These are phyloP conservation scores for Mycena haematopus DNA, from an alignment of 768 basidiomycete species.

Conservation along the genomic window DNA sequence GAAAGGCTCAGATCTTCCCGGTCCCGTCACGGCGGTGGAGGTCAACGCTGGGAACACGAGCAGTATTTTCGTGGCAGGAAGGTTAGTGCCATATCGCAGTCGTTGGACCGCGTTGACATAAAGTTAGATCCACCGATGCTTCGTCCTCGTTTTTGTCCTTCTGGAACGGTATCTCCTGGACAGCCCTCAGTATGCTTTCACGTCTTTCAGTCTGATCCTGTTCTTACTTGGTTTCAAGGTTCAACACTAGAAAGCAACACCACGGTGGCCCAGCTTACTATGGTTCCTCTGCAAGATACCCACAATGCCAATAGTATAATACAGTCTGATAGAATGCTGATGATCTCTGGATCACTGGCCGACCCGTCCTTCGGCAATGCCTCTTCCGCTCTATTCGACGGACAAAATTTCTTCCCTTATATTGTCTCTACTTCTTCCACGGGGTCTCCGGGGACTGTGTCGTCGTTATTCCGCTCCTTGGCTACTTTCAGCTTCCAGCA, in stretches of 20 bases:
- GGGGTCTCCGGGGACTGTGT: slow-evolving; percentile 73
- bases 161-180: slow-evolving; percentile 88
- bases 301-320: slow-evolving; percentile 75
- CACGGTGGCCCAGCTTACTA: slow-evolving; percentile 79
- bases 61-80: slow-evolving; percentile 91
- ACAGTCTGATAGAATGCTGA: slow-evolving; percentile 85
- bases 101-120: neutral
- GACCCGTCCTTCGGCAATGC: slow-evolving; percentile 78
- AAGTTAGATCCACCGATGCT: slow-evolving; percentile 59
- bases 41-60: slow-evolving; percentile 81
- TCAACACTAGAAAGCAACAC: slow-evolving; percentile 61
- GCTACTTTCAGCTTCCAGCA: slow-evolving; percentile 76
- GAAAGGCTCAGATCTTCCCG: slow-evolving; percentile 67
- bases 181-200: slow-evolving; percentile 56
- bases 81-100: slow-evolving; percentile 50
- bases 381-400: slow-evolving; percentile 89
- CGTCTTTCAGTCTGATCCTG: neutral
- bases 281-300: slow-evolving; percentile 88
- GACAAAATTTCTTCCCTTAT: slow-evolving; percentile 81
- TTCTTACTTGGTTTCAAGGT: slow-evolving; percentile 44
- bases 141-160: slow-evolving; percentile 75
- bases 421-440: slow-evolving; percentile 68
- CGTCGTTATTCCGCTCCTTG: slow-evolving; percentile 85
- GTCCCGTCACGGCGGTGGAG: slow-evolving; percentile 88
- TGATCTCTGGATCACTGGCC: slow-evolving; percentile 82